Evolutionary conservation across 2,329 filamentous ascomycete species (phyloP).

Genomic region (Ophiostoma novo-ulmi): DNA sequence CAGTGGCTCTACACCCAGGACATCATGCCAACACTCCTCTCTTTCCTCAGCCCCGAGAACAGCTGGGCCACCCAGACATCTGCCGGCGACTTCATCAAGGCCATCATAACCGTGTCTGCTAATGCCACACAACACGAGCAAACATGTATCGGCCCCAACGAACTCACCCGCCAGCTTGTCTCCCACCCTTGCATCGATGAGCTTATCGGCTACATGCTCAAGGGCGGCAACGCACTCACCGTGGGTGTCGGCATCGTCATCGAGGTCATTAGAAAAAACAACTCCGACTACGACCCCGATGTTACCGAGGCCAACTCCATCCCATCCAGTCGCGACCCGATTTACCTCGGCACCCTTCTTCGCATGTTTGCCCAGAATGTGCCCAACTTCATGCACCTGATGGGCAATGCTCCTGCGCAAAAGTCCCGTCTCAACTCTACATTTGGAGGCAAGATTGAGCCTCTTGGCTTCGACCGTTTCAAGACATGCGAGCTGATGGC

Average conservation of each 20-base stretch:
- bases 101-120: conserved; percentile 96
- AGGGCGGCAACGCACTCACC: conserved; percentile 87
- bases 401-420: conserved; percentile 70
- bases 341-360: conserved; percentile 87
- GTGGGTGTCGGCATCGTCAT: conserved; percentile 97
- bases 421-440: conserved; percentile 75
- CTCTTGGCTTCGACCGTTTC: conserved; percentile 93
- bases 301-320: conserved; percentile 72
- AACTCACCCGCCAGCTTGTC: conserved; percentile 89
- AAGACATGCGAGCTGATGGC: conserved; percentile 99
- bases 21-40: conserved; percentile 78
- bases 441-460: conserved; percentile 86
- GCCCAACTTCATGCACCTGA: conserved; percentile 86
- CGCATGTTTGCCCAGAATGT: conserved; percentile 86
- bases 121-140: conserved; percentile 98
- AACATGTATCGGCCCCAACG: conserved; percentile 97
- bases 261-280: conserved; percentile 98
- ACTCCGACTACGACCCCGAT: conserved; percentile 96
- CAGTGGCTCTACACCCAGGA: conserved; percentile 85
- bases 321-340: conserved; percentile 83
- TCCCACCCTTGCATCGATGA: conserved; percentile 77
- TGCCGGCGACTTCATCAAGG: conserved; percentile 94
- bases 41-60: conserved; percentile 79
- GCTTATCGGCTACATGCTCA: conserved; percentile 86
- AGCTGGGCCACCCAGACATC: conserved; percentile 91